Evolutionary conservation across 768 basidiomycete species (phyloP), one percentile per base, ranked within the genome.

Genomic region (Termitomyces sp.): DNA sequence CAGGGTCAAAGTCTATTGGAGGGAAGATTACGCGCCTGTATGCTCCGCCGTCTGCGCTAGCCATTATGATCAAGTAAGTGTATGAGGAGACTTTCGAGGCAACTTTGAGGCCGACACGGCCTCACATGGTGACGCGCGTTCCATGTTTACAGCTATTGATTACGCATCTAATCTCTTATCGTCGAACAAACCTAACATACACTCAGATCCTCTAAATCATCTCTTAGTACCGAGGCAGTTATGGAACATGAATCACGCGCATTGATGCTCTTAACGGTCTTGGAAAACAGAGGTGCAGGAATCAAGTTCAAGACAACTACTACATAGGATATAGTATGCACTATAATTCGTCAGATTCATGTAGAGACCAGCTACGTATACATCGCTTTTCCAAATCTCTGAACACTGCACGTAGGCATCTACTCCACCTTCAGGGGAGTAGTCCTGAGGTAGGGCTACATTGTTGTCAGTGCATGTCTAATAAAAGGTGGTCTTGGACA

Each of bases 381-480:
- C 29, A 29, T 9, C 9, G 9, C 29, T 3, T 29, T 29, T 29
- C 29, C 29, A 29, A 29, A 9, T 29, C 25, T 2, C 4, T 22
- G 3, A 47, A 16, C 5, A 22, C 16, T 49, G 23, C 5, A 49
- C 35, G 11, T 3, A 36, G 10, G 13, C 12, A 27, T 36, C 63
- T 66, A 72, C 13, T 73, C 70, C 36, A 71, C 67, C 43, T 73
- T 70, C 49, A 79, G 62, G 53, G 89, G 82, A 3, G 90, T 90
- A 40, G 89, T 91, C 68, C 95, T 85, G 67, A 97, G 77, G 79
- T 98, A 97, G 1, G 91, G 83, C 89, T 95, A 66, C 51, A 63
- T 50, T 39, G 45, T 33, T 3, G 56, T 52, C 36, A 56, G 38
- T 44, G 54, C 25, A 59, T 47, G 32, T 36, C 45, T 20, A 20